A percentile compares a stretch with the other conserved stretches of the same genome.
These are phyloP conservation scores for Triticum dicoccoides DNA, from an alignment of 176 grass and related monocot species.

Conservation along the genomic window DNA sequence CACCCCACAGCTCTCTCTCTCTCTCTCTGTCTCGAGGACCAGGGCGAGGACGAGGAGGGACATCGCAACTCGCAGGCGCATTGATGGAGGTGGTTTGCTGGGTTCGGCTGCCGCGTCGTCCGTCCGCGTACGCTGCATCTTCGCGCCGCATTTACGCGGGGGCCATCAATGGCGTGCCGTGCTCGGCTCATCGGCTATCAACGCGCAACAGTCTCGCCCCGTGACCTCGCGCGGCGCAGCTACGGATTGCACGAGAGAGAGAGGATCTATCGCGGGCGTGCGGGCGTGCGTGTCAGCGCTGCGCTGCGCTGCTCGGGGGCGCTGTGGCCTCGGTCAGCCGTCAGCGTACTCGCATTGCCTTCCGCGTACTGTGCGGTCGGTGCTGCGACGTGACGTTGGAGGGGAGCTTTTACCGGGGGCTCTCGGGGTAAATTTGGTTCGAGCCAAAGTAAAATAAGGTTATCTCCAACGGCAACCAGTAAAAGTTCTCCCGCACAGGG, in stretches of 20 bases:
- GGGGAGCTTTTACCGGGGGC: too few relatives aligned
- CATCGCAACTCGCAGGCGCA: background rate
- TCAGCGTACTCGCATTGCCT: background rate
- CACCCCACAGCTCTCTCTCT: too few relatives aligned
- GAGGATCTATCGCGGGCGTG: background rate
- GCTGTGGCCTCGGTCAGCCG: background rate
- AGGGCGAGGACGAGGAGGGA: background rate
- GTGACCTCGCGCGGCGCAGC: background rate
- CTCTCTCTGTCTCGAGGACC: background rate
- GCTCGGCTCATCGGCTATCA: background rate
- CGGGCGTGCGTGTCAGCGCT: background rate
- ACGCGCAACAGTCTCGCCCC: background rate
- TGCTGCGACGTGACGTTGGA: background rate
- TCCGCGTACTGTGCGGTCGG: background rate
- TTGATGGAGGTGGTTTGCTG: background rate
- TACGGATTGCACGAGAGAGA: background rate
- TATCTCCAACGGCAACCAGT: too few relatives aligned
- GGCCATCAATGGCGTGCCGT: constrained; percentile 41
- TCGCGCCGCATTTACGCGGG: constrained; percentile 17
- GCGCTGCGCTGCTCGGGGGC: background rate
- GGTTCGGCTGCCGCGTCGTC: background rate
- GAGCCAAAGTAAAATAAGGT: too few relatives aligned
- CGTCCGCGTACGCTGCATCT: background rate
- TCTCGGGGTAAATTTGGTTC: too few relatives aligned
- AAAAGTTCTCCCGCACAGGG: too few relatives aligned